Evolutionary conservation across 2,329 filamentous ascomycete species (phyloP).

Genomic region (Paraphaeosphaeria sporulosa): DNA sequence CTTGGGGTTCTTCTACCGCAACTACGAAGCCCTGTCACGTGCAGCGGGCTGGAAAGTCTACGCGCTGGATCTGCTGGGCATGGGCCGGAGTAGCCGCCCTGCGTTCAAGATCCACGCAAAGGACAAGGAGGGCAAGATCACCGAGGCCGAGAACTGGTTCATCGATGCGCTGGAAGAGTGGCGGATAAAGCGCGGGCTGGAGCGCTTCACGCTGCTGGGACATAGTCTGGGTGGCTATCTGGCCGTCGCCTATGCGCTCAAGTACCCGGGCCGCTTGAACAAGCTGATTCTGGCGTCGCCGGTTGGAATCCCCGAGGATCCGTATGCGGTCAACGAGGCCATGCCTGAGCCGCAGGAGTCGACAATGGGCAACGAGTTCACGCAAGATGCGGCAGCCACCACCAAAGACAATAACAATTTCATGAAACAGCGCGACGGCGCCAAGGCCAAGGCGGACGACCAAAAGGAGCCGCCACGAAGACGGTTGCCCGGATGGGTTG

Average conservation of each 20-base stretch:
- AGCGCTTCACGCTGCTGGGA: conserved; percentile 90
- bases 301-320: conserved; percentile 93
- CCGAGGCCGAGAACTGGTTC: conserved; percentile 94
- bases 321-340: conserved; percentile 81
- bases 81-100: conserved; percentile 87
- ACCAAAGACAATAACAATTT: conserved; percentile 64
- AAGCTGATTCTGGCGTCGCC: conserved; percentile 96
- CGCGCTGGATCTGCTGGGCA: conserved; percentile 92
- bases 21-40: conserved; percentile 87
- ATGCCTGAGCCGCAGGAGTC: conserved; percentile 80
- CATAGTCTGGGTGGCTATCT: conserved; percentile 96
- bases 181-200: conserved; percentile 86
- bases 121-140: conserved; percentile 78
- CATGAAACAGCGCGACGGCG: conserved; percentile 57
- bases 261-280: conserved; percentile 93
- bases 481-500: conserved; percentile 83
- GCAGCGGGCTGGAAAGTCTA: conserved; percentile 85
- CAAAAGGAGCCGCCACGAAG: conserved; percentile 60
- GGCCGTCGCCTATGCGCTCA: conserved; percentile 91
- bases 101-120: conserved; percentile 86
- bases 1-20: conserved; percentile 97
- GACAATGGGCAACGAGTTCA: conserved; percentile 78
- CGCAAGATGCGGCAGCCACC: conserved; percentile 73
- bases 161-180: conserved; percentile 96
- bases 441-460: conserved; percentile 40